Evolutionary conservation across 2,329 filamentous ascomycete species (phyloP).

Genomic region (Trichophaea hybrida): DNA sequence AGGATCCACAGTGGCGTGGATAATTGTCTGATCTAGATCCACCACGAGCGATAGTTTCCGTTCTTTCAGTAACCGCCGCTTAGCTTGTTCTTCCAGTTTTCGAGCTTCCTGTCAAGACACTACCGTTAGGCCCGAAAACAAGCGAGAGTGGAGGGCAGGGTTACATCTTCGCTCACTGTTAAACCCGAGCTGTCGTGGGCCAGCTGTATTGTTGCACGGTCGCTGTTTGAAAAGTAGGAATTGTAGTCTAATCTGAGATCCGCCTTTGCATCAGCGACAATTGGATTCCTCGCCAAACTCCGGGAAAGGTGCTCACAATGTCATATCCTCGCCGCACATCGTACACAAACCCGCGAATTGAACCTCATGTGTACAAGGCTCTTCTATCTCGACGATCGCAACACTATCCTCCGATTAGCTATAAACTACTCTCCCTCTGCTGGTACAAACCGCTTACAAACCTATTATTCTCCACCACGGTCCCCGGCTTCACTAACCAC

Average conservation of each 20-base stretch:
- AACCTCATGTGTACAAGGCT: slow-evolving; percentile 78
- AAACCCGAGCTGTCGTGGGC: slow-evolving; percentile 80
- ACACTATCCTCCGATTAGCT: slow-evolving; percentile 31
- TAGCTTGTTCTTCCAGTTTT: slow-evolving; percentile 70
- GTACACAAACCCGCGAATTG: slow-evolving; percentile 86
- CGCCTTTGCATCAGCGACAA: not conserved
- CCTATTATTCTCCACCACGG: slow-evolving; percentile 46
- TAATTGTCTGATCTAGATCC: slow-evolving; percentile 95
- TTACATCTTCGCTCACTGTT: slow-evolving; percentile 56
- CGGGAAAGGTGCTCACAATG: slow-evolving; percentile 40
- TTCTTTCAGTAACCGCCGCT: slow-evolving; percentile 62
- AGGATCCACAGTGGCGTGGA: slow-evolving; percentile 92
- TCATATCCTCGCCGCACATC: slow-evolving; percentile 93
- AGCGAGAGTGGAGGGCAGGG: not conserved
- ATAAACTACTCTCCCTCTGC: slow-evolving; percentile 25
- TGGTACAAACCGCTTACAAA: slow-evolving; percentile 17
- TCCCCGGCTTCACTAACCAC: slow-evolving; percentile 61
- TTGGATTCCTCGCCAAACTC: not conserved
- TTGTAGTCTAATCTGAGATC: slow-evolving; percentile 52
- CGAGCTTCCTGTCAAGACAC: slow-evolving; percentile 45
- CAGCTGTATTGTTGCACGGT: slow-evolving; percentile 86
- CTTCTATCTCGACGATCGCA: slow-evolving; percentile 61
- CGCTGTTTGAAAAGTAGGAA: slow-evolving; percentile 60
- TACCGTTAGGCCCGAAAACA: not conserved
- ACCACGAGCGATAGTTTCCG: slow-evolving; percentile 87